These are phyloP conservation scores for Nakaseomyces bracarensis DNA, from an alignment of 1,139 yeast genomes.

Conservation along the genomic window DNA sequence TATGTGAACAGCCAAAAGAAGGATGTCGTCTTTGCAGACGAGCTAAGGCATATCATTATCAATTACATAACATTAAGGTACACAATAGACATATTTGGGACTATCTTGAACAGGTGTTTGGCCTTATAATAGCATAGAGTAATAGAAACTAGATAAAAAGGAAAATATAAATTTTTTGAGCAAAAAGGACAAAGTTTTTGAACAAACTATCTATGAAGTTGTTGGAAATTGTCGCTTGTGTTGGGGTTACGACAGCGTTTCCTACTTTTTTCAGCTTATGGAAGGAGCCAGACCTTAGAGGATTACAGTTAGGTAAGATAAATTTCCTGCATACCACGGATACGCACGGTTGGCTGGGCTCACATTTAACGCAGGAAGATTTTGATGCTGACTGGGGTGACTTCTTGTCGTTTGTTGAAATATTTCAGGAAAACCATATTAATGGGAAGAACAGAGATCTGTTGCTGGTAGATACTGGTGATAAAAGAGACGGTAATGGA, in stretches of 20 bases:
- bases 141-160: background rate
- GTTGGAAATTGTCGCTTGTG: background rate
- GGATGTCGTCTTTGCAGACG: too few species aligned
- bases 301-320: slow-evolving; percentile 55
- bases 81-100: too few species aligned
- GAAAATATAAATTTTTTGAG: too few species aligned
- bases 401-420: slow-evolving; percentile 57
- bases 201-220: background rate
- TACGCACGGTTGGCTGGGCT: slow-evolving; percentile 93
- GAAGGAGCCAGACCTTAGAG: slow-evolving; percentile 13
- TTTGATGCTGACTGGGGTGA: slow-evolving; percentile 94
- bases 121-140: too few species aligned
- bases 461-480: slow-evolving; percentile 79
- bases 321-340: slow-evolving; percentile 91
- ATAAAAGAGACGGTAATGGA: slow-evolving; percentile 93
- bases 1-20: too few species aligned
- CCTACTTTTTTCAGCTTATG: slow-evolving; percentile 1
- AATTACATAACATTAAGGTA: too few species aligned
- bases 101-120: too few species aligned
- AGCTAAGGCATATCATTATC: too few species aligned
- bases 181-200: too few species aligned
- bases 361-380: slow-evolving; percentile 67
- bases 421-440: slow-evolving; percentile 34
- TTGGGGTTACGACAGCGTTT: background rate
- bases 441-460: slow-evolving; percentile 52